phyloP scores from a whole-genome alignment of 345 rosid genomes.

The Limnanthes douglasii region DNA sequence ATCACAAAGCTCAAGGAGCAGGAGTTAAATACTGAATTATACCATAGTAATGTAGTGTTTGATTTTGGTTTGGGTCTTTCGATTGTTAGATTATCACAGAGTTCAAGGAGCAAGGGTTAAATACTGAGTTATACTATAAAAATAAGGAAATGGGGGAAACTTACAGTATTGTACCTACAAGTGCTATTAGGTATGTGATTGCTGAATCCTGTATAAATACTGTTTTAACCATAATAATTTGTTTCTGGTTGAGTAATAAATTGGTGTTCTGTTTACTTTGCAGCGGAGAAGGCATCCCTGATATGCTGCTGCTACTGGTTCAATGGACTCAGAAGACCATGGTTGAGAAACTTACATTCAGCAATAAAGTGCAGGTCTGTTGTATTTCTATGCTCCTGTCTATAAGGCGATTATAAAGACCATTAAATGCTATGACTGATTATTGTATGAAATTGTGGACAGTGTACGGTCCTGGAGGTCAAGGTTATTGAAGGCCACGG shows the following conservation, averaged over 20 bases:
- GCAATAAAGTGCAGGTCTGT: constrained; percentile 63
- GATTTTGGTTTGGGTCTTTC: no score
- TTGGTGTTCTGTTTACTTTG: constrained; percentile 13
- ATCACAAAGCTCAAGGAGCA: constrained; percentile 72
- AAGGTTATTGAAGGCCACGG: constrained; percentile 94
- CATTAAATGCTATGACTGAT: constrained; percentile 10
- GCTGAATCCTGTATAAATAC: background rate
- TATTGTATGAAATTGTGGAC: constrained; percentile 15
- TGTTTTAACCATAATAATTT: constrained; percentile 1
- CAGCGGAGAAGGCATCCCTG: constrained; percentile 96
- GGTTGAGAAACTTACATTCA: constrained; percentile 83
- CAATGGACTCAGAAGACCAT: constrained; percentile 93
- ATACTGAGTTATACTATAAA: constrained; percentile 81
- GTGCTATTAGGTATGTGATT: constrained; percentile 59
- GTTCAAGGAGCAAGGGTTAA: constrained; percentile 83
- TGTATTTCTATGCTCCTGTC: constrained; percentile 3
- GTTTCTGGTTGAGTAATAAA: constrained; percentile 7
- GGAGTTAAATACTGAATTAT: constrained; percentile 81
- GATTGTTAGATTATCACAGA: constrained; percentile 44
- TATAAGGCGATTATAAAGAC: background rate
- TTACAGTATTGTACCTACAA: constrained; percentile 79
- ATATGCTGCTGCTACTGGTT: constrained; percentile 63
- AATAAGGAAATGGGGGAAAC: constrained; percentile 79
- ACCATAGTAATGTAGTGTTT: constrained; percentile 79
- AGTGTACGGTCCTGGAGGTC: constrained; percentile 97